These are phyloP conservation scores for Zygosaccharomyces rouxii DNA, from an alignment of 805 yeast genomes.

Conservation along the genomic window DNA sequence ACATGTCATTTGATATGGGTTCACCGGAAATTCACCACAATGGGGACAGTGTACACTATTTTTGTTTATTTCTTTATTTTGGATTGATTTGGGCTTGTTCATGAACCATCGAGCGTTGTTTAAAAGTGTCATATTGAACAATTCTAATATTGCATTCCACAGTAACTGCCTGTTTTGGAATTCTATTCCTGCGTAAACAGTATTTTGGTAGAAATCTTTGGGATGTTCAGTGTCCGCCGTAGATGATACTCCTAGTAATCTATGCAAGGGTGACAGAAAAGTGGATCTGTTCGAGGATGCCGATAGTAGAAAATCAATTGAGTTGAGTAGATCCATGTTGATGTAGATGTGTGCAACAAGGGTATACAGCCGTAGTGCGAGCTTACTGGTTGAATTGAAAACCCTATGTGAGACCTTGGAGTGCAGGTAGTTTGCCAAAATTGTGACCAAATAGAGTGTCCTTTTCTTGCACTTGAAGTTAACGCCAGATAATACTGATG, in stretches of 20 bases:
- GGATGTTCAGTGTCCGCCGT: slow-evolving; percentile 2
- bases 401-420: slow-evolving; percentile 16
- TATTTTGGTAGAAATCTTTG: slow-evolving; percentile 15
- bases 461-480: slow-evolving; percentile 13
- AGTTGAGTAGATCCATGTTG: slow-evolving; percentile 8
- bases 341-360: slow-evolving; percentile 4
- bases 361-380: background rate
- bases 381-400: background rate
- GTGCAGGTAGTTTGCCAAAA: slow-evolving; percentile 15
- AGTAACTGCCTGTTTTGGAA: slow-evolving; percentile 30
- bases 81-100: slow-evolving; percentile 10
- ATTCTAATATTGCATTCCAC: slow-evolving; percentile 31
- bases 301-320: slow-evolving; percentile 6
- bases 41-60: slow-evolving; percentile 12
- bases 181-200: slow-evolving; percentile 22
- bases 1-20: slow-evolving; percentile 21
- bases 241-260: slow-evolving; percentile 16
- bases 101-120: slow-evolving; percentile 15
- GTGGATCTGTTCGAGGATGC: background rate
- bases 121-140: slow-evolving; percentile 22
- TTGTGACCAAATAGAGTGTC: slow-evolving; percentile 15
- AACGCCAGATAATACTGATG: slow-evolving; percentile 20
- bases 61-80: background rate
- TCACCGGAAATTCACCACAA: slow-evolving; percentile 21
- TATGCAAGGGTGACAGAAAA: slow-evolving; percentile 20